Percentiles rank a stretch among this genome's conserved stretches.
Conservation (phyloP, 2,329 filamentous ascomycete species). For the Polytolypa hystricis region DNA sequence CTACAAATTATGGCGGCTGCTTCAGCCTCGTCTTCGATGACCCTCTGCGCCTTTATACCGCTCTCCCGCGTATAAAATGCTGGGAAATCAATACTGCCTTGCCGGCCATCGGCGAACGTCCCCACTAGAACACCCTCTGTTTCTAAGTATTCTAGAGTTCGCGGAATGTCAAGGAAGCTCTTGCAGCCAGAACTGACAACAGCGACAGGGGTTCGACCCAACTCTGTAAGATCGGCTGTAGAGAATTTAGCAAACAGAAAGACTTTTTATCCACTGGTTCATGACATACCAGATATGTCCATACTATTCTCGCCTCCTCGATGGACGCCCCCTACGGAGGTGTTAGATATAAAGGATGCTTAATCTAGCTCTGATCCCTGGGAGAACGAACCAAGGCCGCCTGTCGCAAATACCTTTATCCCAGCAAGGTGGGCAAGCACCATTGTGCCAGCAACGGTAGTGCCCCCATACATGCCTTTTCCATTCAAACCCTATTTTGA, state of each 20-base stretch:
- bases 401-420: constrained; percentile 88
- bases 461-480: constrained; percentile 69
- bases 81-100: constrained; percentile 68
- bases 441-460: constrained; percentile 90
- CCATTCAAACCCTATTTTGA: constrained; percentile 55
- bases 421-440: constrained; percentile 74
- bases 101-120: constrained; percentile 77
- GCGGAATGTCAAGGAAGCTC: constrained; percentile 84
- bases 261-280: background rate
- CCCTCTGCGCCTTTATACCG: constrained; percentile 64
- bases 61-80: constrained; percentile 90
- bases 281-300: constrained; percentile 60
- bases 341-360: constrained; percentile 9
- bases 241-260: constrained; percentile 3
- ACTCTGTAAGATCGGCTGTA: constrained; percentile 76
- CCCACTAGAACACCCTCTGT: constrained; percentile 65
- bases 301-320: constrained; percentile 74
- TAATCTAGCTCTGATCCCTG: too few species aligned
- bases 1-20: constrained; percentile 76
- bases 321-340: constrained; percentile 61
- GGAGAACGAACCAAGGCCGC: constrained; percentile 54
- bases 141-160: constrained; percentile 72
- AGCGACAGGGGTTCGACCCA: constrained; percentile 77
- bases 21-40: constrained; percentile 63
- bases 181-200: constrained; percentile 89